Base-by-base conservation (phyloP, 768 basidiomycete species). In the Naganishia onofrii region DNA sequence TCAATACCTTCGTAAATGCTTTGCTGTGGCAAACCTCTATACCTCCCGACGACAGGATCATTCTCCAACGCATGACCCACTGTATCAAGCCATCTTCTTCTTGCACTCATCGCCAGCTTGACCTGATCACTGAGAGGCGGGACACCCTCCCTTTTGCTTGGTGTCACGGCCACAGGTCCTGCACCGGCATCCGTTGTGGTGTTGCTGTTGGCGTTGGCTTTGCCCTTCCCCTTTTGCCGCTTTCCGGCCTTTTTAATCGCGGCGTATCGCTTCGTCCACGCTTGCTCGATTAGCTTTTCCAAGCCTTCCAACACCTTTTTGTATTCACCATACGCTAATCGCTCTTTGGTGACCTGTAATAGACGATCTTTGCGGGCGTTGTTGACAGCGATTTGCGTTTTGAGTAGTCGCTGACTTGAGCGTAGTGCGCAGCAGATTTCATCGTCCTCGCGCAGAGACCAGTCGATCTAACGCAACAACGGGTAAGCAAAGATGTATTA, bases 251-350 rank as follows among this genome's bases (percentile, higher is more conserved):
- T 78, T 75, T 67, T 72, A 60, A 88, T 87, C 3, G 81, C 60
- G 2, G 60, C 60, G 42, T 63, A 85, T 67, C 90, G 89, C 80
- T 90, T 92, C 65, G 86, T 78, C 82, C 89, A 96, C 12, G 88
- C 83, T 21, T 82, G 84, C 55, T 85, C 83, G 78, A 97, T 91
- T 74, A 88, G 88, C 83, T 87, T 89, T 84, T 98, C 94, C 58
- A 98, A 86, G 4, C 89, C 85, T 72, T 95, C 93, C 21, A 93
- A 87, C 9, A 87, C 80, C 34, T 91, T 90, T 69, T 91, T 81
- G 82, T 95, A 98, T 76, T 98, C 95, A 76, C 92, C 91, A 77
- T 92, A 91, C 7, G 89, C 93, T 21, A 98, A 85, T 26, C 93
- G 87, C 76, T 93, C 91, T 70, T 89, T 87, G 32, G 93, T 93